A percentile compares a stretch with the other conserved stretches of the same genome.
phyloP scores from a whole-genome alignment of 805 yeast genomes.

The Yarrowia deformans region DNA sequence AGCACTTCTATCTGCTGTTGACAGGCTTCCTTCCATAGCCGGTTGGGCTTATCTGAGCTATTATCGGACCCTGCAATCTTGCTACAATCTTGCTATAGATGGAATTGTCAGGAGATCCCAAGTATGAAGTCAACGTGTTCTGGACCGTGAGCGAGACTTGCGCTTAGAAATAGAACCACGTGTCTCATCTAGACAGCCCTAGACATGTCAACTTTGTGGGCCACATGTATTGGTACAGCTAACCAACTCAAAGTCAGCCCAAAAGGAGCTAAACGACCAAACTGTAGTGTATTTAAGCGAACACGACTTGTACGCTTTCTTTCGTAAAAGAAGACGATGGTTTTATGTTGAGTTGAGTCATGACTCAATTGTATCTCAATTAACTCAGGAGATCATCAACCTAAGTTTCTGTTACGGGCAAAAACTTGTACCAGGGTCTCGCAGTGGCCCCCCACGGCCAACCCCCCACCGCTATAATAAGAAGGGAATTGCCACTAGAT shows the following conservation, averaged over 20 bases:
- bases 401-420: not conserved
- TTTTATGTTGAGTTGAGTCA: constrained; percentile 13
- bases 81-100: not conserved
- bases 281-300: constrained; percentile 8
- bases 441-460: constrained; percentile 5
- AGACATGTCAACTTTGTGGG: not conserved
- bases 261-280: constrained; percentile 1
- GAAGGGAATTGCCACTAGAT: not conserved
- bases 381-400: constrained; percentile 15
- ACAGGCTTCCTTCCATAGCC: constrained; percentile 11
- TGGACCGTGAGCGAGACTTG: not conserved
- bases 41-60: constrained; percentile 1
- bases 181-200: not conserved
- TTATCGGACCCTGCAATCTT: not conserved
- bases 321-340: not conserved
- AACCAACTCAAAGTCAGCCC: not conserved
- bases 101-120: not conserved
- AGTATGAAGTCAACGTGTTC: too few relatives aligned
- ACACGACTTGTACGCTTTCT: constrained; percentile 16
- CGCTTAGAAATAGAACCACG: not conserved
- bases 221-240: not conserved
- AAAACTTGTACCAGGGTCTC: not conserved
- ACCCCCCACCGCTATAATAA: not conserved
- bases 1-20: not conserved
- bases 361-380: constrained; percentile 5